These are phyloP conservation scores for Viola pubescens DNA, from an alignment of 441 rosid genomes.

Conservation along the genomic window DNA sequence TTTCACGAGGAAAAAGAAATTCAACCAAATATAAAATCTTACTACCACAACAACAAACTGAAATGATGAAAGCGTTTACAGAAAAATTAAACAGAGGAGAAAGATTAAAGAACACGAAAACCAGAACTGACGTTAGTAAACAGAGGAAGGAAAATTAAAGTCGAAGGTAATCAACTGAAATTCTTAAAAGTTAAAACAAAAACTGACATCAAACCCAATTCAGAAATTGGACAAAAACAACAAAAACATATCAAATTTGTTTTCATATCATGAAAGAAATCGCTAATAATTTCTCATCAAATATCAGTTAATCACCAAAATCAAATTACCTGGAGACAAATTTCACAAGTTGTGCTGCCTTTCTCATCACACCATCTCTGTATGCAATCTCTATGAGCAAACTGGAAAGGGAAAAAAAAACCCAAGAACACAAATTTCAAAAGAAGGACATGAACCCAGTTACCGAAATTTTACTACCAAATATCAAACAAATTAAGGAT, in stretches of 20 bases:
- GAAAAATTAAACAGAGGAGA: too few relatives aligned
- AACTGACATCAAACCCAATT: constrained; percentile 3
- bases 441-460: neutral
- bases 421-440: neutral
- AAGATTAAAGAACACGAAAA: too few relatives aligned
- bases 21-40: too few relatives aligned
- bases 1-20: too few relatives aligned
- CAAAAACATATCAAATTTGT: neutral
- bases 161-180: neutral
- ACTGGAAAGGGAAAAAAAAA: constrained; percentile 31
- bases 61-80: too few relatives aligned
- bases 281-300: too few relatives aligned
- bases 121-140: too few relatives aligned
- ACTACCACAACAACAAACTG: too few relatives aligned
- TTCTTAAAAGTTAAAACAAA: neutral
- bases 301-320: neutral
- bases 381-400: constrained; percentile 86
- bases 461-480: neutral
- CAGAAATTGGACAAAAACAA: neutral
- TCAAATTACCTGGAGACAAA: constrained; percentile 69
- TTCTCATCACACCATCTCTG: constrained; percentile 97
- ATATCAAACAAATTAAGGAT: neutral
- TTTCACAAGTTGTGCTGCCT: constrained; percentile 86
- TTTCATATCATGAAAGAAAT: too few relatives aligned
- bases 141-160: neutral